phyloP scores from a whole-genome alignment of 2,329 filamentous ascomycete genomes.

The Ascochyta pisi region DNA sequence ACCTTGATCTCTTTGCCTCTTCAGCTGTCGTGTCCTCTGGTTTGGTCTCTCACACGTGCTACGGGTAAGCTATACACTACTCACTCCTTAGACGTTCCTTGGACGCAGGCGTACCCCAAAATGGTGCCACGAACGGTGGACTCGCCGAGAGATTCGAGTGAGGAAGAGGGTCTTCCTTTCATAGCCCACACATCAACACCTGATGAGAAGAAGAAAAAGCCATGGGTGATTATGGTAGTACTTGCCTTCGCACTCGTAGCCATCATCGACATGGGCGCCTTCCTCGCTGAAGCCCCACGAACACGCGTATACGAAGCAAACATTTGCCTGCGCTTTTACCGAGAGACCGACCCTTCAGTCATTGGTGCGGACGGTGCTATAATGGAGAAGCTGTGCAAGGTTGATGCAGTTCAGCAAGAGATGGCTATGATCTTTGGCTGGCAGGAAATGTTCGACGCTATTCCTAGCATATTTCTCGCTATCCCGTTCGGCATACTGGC shows the following conservation, averaged over 20 bases:
- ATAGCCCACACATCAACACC: slow-evolving; percentile 8
- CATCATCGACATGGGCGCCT: slow-evolving; percentile 55
- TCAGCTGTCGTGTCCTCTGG: background rate
- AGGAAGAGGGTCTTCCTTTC: slow-evolving; percentile 31
- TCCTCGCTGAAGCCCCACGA: slow-evolving; percentile 54
- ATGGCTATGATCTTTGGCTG: slow-evolving; percentile 60
- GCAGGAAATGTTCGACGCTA: slow-evolving; percentile 57
- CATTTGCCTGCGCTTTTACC: slow-evolving; percentile 56
- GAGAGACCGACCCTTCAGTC: slow-evolving; percentile 51
- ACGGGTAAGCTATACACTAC: background rate
- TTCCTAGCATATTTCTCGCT: slow-evolving; percentile 54
- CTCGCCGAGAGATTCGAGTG: slow-evolving; percentile 22
- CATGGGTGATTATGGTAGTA: slow-evolving; percentile 39
- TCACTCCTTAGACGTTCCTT: background rate
- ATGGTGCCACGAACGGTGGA: slow-evolving; percentile 17
- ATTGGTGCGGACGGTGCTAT: slow-evolving; percentile 53
- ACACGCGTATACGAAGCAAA: slow-evolving; percentile 59
- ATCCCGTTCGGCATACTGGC: slow-evolving; percentile 59
- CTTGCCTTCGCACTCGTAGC: slow-evolving; percentile 53
- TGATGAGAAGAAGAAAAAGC: slow-evolving; percentile 30
- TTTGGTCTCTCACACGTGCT: background rate
- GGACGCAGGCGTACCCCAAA: background rate
- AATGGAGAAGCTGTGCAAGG: slow-evolving; percentile 58
- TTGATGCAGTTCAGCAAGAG: slow-evolving; percentile 57
- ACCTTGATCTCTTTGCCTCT: background rate